Evolutionary conservation across 2,329 filamentous ascomycete species (phyloP).

Genomic region (Pestalotiopsis sp.): DNA sequence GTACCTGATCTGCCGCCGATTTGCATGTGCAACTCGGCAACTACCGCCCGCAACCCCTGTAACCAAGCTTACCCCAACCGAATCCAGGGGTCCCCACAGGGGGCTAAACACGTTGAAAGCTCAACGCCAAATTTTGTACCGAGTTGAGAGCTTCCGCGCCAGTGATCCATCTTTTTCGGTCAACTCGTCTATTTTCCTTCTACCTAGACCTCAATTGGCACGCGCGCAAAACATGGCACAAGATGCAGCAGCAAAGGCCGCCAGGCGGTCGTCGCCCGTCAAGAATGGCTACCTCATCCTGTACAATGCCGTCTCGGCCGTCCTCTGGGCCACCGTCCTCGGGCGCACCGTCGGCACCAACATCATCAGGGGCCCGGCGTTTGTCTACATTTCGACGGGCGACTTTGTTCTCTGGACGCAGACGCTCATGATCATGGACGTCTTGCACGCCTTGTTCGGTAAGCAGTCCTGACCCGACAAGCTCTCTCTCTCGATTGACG

Average conservation of each 20-base stretch:
- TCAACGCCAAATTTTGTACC: slow-evolving; percentile 11
- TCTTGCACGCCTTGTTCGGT: slow-evolving; percentile 81
- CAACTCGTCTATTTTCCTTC: neutral
- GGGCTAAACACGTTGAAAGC: neutral
- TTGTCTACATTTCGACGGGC: slow-evolving; percentile 65
- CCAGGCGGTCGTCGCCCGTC: slow-evolving; percentile 41
- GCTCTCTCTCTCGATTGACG: neutral
- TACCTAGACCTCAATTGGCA: neutral
- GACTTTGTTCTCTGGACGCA: slow-evolving; percentile 79
- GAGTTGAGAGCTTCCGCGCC: neutral
- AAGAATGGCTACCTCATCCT: slow-evolving; percentile 74
- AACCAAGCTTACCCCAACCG: neutral
- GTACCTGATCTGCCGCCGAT: too few relatives aligned
- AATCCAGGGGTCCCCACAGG: slow-evolving; percentile 5
- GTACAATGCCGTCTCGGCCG: slow-evolving; percentile 81
- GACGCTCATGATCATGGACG: slow-evolving; percentile 80
- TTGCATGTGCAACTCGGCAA: neutral
- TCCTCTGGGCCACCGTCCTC: slow-evolving; percentile 79
- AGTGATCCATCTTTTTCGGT: neutral
- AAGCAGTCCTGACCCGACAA: slow-evolving; percentile 26
- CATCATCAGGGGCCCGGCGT: slow-evolving; percentile 53
- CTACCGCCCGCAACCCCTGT: neutral
- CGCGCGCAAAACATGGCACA: slow-evolving; percentile 8
- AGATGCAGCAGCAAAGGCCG: slow-evolving; percentile 19
- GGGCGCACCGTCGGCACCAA: slow-evolving; percentile 64